Percentiles rank a stretch among this genome's conserved stretches.
Conservation (phyloP, 2,329 filamentous ascomycete genomes). For the Neofusicoccum ribis region DNA sequence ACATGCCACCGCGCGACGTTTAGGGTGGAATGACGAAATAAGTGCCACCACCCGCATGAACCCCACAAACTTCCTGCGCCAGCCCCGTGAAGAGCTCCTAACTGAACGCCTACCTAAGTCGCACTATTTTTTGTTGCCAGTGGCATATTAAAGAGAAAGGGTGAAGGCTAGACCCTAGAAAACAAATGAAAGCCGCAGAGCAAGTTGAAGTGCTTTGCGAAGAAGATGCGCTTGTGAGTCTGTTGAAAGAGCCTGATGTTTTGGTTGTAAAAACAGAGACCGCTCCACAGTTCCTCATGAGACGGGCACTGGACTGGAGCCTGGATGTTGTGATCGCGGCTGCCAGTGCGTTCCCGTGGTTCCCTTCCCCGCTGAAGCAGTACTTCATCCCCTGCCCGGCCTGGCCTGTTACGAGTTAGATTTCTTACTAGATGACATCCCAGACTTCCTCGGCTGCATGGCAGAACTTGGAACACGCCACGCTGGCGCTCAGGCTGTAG, state of each 20-base stretch:
- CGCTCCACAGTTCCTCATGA: conserved; percentile 65
- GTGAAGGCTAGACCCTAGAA: conserved; percentile 24
- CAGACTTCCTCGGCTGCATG: conserved; percentile 96
- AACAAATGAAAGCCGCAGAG: conserved; percentile 44
- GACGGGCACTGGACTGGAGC: conserved; percentile 46
- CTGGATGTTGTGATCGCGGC: conserved; percentile 74
- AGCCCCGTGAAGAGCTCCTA: not conserved
- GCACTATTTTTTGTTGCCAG: not conserved
- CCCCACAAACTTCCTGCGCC: not conserved
- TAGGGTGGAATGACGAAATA: not conserved
- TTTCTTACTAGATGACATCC: conserved; percentile 74
- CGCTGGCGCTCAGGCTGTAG: conserved; percentile 94
- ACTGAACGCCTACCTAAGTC: not conserved
- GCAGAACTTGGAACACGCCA: conserved; percentile 99
- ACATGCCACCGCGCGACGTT: conserved; percentile 8
- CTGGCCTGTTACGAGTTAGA: not conserved
- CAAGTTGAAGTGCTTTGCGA: conserved; percentile 67
- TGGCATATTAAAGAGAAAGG: not conserved
- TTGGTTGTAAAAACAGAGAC: conserved; percentile 83
- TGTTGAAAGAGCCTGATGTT: conserved; percentile 76
- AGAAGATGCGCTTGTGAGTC: conserved; percentile 65
- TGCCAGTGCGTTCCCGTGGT: conserved; percentile 30
- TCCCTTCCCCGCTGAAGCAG: conserved; percentile 18
- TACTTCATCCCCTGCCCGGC: conserved; percentile 3
- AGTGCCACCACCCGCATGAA: not conserved